Percentiles rank a stretch among this genome's conserved stretches.
phyloP scores from a whole-genome alignment of 345 rosid species.

The Rubroshorea leprosula region DNA sequence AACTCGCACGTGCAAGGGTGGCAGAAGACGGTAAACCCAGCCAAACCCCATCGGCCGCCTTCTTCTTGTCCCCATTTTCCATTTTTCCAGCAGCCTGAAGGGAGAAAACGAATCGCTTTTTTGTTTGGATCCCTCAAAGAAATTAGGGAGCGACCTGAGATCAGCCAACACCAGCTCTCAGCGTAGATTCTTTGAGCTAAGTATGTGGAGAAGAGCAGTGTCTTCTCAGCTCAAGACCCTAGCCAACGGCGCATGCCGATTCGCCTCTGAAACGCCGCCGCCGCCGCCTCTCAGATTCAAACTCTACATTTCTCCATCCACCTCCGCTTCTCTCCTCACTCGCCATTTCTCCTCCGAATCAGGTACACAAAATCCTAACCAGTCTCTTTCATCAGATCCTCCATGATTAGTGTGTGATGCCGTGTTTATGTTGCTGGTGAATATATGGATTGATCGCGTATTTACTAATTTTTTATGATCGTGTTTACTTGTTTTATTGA shows the following conservation, averaged over 20 bases:
- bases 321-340: conserved; percentile 25
- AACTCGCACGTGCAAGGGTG: not conserved
- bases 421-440: not conserved
- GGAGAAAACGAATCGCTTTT: not conserved
- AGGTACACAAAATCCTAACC: conserved; percentile 27
- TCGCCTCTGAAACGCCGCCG: conserved; percentile 17
- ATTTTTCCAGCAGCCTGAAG: not conserved
- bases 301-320: conserved; percentile 31
- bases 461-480: too few relatives aligned
- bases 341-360: conserved; percentile 44
- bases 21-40: not conserved
- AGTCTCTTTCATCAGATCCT: conserved; percentile 11
- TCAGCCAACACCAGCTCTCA: conserved; percentile 1
- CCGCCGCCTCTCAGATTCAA: conserved; percentile 17
- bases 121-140: conserved; percentile 4
- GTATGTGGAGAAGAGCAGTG: conserved; percentile 78
- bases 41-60: not conserved
- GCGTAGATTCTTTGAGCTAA: conserved; percentile 8
- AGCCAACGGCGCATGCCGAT: conserved; percentile 36
- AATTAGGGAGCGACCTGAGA: conserved; percentile 38
- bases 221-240: conserved; percentile 71
- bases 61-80: not conserved
- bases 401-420: not conserved
- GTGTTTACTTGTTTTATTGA: too few relatives aligned
- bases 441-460: too few relatives aligned